Evolutionary conservation across 345 rosid genomes (phyloP).

Genomic region (Litchi chinensis): DNA sequence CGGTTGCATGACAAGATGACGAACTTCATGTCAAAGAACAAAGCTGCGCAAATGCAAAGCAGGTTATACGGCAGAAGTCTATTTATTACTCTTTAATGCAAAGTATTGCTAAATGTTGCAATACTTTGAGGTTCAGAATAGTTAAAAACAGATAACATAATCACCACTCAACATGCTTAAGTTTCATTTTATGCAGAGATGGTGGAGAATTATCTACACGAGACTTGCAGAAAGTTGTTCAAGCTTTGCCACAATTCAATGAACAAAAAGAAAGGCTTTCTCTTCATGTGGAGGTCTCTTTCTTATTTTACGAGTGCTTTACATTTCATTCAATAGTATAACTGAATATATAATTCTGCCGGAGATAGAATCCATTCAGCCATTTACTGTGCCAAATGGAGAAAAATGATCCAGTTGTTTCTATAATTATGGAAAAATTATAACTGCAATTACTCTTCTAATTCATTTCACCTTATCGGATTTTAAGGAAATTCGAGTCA

Average conservation of each 20-base stretch:
- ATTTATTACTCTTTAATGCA: background rate
- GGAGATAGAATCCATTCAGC: conserved; percentile 4
- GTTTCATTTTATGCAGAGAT: conserved; percentile 47
- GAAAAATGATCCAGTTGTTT: background rate
- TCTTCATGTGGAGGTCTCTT: conserved; percentile 88
- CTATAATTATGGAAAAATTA: conserved; percentile 8
- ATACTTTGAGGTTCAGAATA: conserved; percentile 4
- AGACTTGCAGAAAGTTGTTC: conserved; percentile 94
- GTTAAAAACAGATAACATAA: background rate
- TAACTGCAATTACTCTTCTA: background rate
- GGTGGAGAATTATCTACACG: conserved; percentile 86
- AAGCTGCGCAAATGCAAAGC: conserved; percentile 84
- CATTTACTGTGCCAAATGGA: background rate
- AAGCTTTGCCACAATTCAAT: conserved; percentile 83
- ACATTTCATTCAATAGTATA: conserved; percentile 14
- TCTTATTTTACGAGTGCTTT: conserved; percentile 10
- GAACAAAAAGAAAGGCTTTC: conserved; percentile 86
- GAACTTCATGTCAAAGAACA: conserved; percentile 79
- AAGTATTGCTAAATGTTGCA: conserved; percentile 11
- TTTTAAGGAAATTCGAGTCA: background rate
- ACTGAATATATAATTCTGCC: background rate
- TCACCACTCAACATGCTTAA: conserved; percentile 16
- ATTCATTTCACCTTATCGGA: background rate
- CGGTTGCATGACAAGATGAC: conserved; percentile 89
- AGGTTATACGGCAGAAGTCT: conserved; percentile 36